phyloP scores from a whole-genome alignment of 805 yeast species.

The Suhomyces kilbournensis region DNA sequence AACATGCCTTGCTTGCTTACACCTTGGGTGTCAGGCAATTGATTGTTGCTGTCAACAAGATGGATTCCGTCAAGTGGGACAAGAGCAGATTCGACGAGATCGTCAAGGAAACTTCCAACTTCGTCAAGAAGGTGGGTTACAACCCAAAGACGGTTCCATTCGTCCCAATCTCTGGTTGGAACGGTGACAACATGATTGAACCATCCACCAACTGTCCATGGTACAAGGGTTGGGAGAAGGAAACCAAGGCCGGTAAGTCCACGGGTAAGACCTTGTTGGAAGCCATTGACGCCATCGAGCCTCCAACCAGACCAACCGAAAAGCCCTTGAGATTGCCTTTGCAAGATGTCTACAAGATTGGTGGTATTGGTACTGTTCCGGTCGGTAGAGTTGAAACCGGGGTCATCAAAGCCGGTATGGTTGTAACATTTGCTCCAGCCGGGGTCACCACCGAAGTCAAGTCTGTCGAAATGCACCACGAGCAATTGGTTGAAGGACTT shows the following conservation, averaged over 20 bases:
- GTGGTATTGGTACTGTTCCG: too few species aligned
- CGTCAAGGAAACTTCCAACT: conserved; percentile 70
- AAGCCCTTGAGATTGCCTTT: too few species aligned
- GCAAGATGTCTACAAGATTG: too few species aligned
- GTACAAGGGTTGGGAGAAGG: conserved; percentile 85
- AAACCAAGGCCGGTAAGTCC: conserved; percentile 51
- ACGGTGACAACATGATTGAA: conserved; percentile 93
- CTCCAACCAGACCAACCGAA: too few species aligned
- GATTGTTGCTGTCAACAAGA: conserved; percentile 90
- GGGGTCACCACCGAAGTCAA: conserved; percentile 88
- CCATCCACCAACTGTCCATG: conserved; percentile 78
- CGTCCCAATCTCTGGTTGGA: conserved; percentile 91
- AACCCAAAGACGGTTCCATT: conserved; percentile 71
- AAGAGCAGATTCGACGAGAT: conserved; percentile 74
- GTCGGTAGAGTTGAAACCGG: too few species aligned
- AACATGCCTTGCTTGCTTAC: conserved; percentile 87
- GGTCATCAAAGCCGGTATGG: conserved; percentile 42
- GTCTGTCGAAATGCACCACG: conserved; percentile 88
- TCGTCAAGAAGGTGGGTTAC: conserved; percentile 46
- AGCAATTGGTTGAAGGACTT: conserved; percentile 69
- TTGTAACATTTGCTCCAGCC: conserved; percentile 86
- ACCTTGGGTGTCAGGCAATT: conserved; percentile 85
- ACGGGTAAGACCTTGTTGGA: too few species aligned
- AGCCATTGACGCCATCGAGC: too few species aligned
- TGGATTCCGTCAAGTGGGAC: conserved; percentile 90